Percentiles rank a stretch among this genome's conserved stretches.
These are phyloP conservation scores for Lasiodiplodia theobromae DNA, from an alignment of 2,329 filamentous ascomycete species.

Conservation along the genomic window DNA sequence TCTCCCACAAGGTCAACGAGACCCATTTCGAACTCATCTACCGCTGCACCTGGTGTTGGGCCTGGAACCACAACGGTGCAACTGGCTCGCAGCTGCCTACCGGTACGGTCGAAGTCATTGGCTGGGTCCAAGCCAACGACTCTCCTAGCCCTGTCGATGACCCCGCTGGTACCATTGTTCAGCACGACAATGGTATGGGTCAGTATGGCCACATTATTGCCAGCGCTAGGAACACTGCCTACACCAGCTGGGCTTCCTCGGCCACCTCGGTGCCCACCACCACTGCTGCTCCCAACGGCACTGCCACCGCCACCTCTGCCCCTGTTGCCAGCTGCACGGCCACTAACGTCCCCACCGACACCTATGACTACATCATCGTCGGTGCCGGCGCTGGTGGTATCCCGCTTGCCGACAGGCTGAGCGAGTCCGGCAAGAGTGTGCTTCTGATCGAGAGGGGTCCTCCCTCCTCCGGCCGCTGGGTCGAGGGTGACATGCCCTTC, in stretches of 20 bases:
- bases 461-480: slow-evolving; percentile 69
- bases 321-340: slow-evolving; percentile 46
- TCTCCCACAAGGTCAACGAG: slow-evolving; percentile 64
- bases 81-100: slow-evolving; percentile 47
- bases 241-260: slow-evolving; percentile 48
- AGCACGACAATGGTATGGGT: slow-evolving; percentile 64
- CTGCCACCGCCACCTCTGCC: slow-evolving; percentile 39
- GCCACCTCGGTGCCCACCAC: slow-evolving; percentile 51
- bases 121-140: slow-evolving; percentile 61
- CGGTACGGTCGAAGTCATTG: slow-evolving; percentile 52
- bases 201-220: slow-evolving; percentile 59
- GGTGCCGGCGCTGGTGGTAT: slow-evolving; percentile 70
- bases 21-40: slow-evolving; percentile 70
- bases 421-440: slow-evolving; percentile 69
- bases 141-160: slow-evolving; percentile 51
- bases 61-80: slow-evolving; percentile 53
- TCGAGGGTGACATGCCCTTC: slow-evolving; percentile 61
- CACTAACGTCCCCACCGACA: slow-evolving; percentile 48
- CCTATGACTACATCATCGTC: slow-evolving; percentile 70
- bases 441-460: slow-evolving; percentile 61
- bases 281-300: slow-evolving; percentile 45
- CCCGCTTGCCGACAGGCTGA: slow-evolving; percentile 66
- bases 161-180: slow-evolving; percentile 55
- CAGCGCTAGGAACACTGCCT: slow-evolving; percentile 53
- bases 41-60: slow-evolving; percentile 62